phyloP scores from a whole-genome alignment of 1,284 basidiomycete species.

The Malassezia caprae region DNA sequence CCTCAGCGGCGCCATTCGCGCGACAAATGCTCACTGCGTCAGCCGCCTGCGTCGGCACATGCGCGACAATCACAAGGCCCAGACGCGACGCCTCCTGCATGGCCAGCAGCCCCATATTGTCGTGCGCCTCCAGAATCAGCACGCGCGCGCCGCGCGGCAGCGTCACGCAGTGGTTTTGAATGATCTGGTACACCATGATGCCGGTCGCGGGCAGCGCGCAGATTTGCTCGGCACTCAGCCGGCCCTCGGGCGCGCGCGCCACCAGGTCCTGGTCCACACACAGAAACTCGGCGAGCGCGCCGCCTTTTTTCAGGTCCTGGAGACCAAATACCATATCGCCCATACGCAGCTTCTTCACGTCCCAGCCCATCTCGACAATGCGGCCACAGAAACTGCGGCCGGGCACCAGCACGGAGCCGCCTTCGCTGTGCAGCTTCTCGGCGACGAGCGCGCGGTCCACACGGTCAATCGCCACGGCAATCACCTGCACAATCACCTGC shows the following conservation, averaged over 20 bases:
- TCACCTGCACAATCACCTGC: slow-evolving; percentile 49
- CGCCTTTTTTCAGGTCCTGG: slow-evolving; percentile 47
- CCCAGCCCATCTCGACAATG: slow-evolving; percentile 49
- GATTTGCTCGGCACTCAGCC: slow-evolving; percentile 48
- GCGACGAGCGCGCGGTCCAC: slow-evolving; percentile 43
- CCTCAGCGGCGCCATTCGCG: slow-evolving; percentile 49
- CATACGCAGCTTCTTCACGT: slow-evolving; percentile 46
- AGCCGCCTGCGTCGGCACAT: slow-evolving; percentile 43
- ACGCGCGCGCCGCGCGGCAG: slow-evolving; percentile 47
- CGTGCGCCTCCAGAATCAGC: slow-evolving; percentile 50
- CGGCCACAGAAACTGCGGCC: slow-evolving; percentile 50
- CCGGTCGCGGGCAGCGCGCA: slow-evolving; percentile 49
- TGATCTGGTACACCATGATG: slow-evolving; percentile 48
- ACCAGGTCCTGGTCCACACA: slow-evolving; percentile 47
- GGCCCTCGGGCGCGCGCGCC: slow-evolving; percentile 48
- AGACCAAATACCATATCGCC: slow-evolving; percentile 51
- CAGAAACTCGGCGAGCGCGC: slow-evolving; percentile 49
- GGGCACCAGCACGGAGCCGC: slow-evolving; percentile 47
- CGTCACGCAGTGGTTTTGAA: slow-evolving; percentile 45
- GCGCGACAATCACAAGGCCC: slow-evolving; percentile 49
- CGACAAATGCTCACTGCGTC: slow-evolving; percentile 47
- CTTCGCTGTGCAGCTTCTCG: slow-evolving; percentile 43
- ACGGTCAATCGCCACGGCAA: slow-evolving; percentile 49
- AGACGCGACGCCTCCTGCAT: slow-evolving; percentile 48
- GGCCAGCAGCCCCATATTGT: slow-evolving; percentile 49